Evolutionary conservation across 208 protist genomes (phyloP).

Genomic region (Tritrichomonas musculus): DNA sequence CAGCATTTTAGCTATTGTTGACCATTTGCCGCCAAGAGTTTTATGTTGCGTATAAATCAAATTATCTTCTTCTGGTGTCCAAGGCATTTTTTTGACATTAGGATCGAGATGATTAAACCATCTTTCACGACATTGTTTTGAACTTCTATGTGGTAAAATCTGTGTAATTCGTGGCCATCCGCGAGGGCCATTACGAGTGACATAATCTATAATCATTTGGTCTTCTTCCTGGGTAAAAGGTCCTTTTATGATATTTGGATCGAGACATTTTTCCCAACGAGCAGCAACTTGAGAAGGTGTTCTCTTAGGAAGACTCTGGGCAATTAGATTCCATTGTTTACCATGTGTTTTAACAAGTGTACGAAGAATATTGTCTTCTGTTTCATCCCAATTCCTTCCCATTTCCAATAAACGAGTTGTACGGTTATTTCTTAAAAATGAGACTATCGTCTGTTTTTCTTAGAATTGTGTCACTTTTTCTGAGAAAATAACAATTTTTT

Average conservation of each 20-base stretch:
- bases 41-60: not conserved
- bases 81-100: not conserved
- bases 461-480: too few species aligned
- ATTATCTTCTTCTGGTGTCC: conserved; percentile 30
- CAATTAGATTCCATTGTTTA: conserved; percentile 25
- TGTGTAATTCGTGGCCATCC: not conserved
- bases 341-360: not conserved
- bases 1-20: conserved; percentile 15
- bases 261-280: conserved; percentile 21
- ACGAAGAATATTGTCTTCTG: not conserved
- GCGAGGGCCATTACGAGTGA: not conserved
- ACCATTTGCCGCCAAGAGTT: conserved; percentile 1
- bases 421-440: too few species aligned
- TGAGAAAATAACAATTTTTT: too few species aligned
- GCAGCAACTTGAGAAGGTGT: conserved; percentile 25
- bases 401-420: not conserved
- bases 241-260: conserved; percentile 23
- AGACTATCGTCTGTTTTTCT: too few species aligned
- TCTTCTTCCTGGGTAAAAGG: conserved; percentile 22
- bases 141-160: not conserved
- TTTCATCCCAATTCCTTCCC: conserved; percentile 24
- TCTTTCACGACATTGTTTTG: conserved; percentile 29
- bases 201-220: conserved; percentile 7
- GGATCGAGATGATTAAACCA: conserved; percentile 31
- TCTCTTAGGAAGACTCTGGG: not conserved